Evolutionary conservation across 371 early-diverging fungal genomes (phyloP).

Genomic region (Saksenaea vasiformis): DNA sequence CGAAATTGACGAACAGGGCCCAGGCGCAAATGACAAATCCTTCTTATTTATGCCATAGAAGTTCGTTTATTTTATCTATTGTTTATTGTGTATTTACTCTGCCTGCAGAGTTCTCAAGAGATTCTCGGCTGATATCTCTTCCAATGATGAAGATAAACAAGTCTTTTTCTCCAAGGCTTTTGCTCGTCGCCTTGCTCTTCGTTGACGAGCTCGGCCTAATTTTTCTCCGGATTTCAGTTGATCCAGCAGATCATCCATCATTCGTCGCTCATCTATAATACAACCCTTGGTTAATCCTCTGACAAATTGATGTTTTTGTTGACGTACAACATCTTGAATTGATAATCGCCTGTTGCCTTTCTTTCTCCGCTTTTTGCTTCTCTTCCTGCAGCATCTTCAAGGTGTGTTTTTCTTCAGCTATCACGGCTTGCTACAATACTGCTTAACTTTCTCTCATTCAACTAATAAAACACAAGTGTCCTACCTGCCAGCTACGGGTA

Average conservation of each 20-base stretch:
- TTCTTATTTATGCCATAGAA: too few relatives aligned
- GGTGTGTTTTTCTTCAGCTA: conserved; percentile 2
- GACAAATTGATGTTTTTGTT: neutral
- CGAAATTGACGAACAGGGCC: too few relatives aligned
- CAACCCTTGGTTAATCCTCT: neutral
- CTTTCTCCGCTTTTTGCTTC: neutral
- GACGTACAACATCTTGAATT: neutral
- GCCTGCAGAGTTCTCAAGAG: neutral
- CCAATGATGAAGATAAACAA: neutral
- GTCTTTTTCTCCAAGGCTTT: neutral
- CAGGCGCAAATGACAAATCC: too few relatives aligned
- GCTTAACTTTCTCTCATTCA: neutral
- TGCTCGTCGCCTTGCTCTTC: neutral
- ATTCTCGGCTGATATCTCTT: neutral
- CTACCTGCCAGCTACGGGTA: conserved; percentile 62
- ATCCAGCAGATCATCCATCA: conserved; percentile 12
- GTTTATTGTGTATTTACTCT: neutral
- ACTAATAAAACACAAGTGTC: neutral
- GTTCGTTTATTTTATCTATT: too few relatives aligned
- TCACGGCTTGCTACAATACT: neutral
- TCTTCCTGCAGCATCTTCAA: conserved; percentile 7
- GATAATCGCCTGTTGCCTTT: conserved; percentile 1
- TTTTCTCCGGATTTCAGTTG: conserved; percentile 8
- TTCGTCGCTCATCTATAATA: conserved; percentile 8
- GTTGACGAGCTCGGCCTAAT: conserved; percentile 3